Evolutionary conservation across 225 moss, liverwort and hornwort genomes (phyloP), one percentile per base, ranked within the genome.

Genomic region (Antitrichia curtipendula): DNA sequence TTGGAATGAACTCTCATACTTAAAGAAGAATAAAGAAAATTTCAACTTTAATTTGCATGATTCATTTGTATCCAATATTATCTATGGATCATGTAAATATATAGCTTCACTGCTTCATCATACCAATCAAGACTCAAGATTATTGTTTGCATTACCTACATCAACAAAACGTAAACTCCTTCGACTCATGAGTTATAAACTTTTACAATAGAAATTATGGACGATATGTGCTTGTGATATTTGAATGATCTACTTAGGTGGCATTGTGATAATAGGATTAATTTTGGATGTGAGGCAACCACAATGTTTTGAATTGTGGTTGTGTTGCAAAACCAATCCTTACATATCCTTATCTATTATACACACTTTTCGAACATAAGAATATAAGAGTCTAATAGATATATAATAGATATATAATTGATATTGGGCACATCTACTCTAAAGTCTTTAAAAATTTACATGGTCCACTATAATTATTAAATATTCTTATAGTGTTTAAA

Each of bases 191-290:
- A 40, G 8, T 25, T 41, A 16, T 41, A 69, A 25, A 23, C 2
- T 68, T 38, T 8, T 8, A 69, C n/a, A n/a, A n/a, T n/a, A 4
- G 4, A 0, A 43, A 43, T 27, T 41, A 3, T 2, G 0, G 3
- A 70, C 27, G 16, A 43, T 70, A 70, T 13, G 8, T 25, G 8
- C 0, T 38, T 69, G 3, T 25, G 9, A 41, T 41, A 41, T 70
- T 70, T 41, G 8, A 3, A 69, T 40, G 4, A 40, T 40, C 7
- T 14, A 69, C 22, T 40, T 40, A 38, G 40, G 1, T 0, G 23
- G 8, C 13, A 40, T 23, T 40, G 25, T 41, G 3, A 40, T 13
- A 40, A 8, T 68, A 68, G 23, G 38, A 0, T 68, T 38, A 38
- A 14, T 13, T 69, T 69, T 69, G 24, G 40, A 40, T 69, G 69